phyloP scores from a whole-genome alignment of 1,284 basidiomycete genomes.

The Ceratobasidium sp. region DNA sequence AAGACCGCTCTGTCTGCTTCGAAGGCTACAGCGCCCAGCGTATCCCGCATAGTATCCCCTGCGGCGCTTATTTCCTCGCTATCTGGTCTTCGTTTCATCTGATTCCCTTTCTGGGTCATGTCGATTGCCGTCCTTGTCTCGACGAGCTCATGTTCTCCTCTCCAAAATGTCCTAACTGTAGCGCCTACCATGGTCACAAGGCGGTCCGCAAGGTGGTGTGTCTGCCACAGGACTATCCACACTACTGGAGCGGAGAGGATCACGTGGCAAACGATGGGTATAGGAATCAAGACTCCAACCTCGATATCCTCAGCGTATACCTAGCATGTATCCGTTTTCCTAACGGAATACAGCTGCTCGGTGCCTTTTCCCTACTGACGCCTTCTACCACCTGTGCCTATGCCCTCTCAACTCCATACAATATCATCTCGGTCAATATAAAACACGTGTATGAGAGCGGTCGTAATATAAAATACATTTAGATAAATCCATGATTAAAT shows the following conservation, averaged over 20 bases:
- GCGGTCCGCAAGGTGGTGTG: background rate
- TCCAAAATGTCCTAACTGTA: background rate
- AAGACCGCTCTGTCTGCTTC: background rate
- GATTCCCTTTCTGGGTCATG: background rate
- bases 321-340: no score
- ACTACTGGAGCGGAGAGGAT: slow-evolving; percentile 1
- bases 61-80: background rate
- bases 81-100: background rate
- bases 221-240: background rate
- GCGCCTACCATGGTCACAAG: background rate
- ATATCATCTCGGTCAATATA: no score
- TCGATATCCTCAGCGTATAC: no score
- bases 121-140: background rate
- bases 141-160: background rate
- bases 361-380: no score
- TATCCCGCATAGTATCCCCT: background rate
- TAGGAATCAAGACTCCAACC: slow-evolving; percentile 5
- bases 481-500: no score
- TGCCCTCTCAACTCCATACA: no score
- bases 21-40: background rate
- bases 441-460: no score
- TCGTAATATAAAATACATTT: no score
- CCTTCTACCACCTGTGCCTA: no score
- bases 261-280: slow-evolving; percentile 25
- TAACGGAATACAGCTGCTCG: no score